Evolutionary conservation across 257 asterid genomes (phyloP), one percentile per base, ranked within the genome.

Genomic region (Gentiana macrophylla): DNA sequence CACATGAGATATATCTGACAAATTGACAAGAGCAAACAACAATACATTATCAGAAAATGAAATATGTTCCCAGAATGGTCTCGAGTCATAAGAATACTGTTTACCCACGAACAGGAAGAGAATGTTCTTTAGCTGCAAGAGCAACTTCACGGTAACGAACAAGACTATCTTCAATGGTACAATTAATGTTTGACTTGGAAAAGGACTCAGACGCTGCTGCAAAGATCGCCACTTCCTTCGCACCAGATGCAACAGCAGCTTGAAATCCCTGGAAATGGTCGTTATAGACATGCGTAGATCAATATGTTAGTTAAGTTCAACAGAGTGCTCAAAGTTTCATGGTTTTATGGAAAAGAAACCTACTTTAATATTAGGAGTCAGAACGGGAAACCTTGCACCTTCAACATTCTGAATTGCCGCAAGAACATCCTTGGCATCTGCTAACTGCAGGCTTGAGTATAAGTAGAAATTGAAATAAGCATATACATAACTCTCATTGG

Each of bases 191-290:
- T 67, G 94, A 89, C 61, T 34, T 59, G 52, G 95, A 86, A 74
- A 89, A 89, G 57, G 93, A 89, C 74, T 89, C 94, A 3, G 97
- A 89, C 3, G 94, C 94, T 62, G 97, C 86, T 67, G 93, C 95
- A 82, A 89, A 86, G 57, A 89, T 65, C 65, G 97, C 95, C 58
- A 89, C 97, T 77, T 89, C 95, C 78, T 84, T 84, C 56, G 93
- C 94, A 63, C 94, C 97, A 54, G 93, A 81, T 34, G 70, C 79
- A 70, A 84, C 52, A 57, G 97, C 97, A 12, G 95, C 90, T 74
- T 80, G 86, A 69, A 86, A 86, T 65, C 95, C 94, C 97, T 89
- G 68, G 59, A 55, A 50, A 49, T 64, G 70, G 49, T 50, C 69
- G 67, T 37, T 15, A 36, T n/a, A 11, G 57, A 61, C 15, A 56